Base-by-base conservation (phyloP, 106 monocot species). In the Phalaenopsis equestris region DNA sequence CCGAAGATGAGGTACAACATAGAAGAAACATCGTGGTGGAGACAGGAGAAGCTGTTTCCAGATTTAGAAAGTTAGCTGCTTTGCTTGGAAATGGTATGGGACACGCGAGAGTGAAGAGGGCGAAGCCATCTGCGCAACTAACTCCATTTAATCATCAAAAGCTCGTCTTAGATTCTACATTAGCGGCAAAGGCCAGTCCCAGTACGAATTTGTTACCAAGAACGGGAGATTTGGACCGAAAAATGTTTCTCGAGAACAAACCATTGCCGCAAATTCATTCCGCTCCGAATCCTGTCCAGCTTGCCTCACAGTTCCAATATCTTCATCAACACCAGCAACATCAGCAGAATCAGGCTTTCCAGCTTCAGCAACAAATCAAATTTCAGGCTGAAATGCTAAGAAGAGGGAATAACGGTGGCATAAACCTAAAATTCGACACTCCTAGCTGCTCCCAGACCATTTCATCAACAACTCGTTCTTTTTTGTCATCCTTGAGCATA, bases 401-500 rank as follows among this genome's bases (percentile, higher is more conserved):
- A 75, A 88, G 82, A 84, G 76, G 76, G 23, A 88, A 79, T 79
- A 89, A 39, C n/a, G 88, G 90, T 64, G 84, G 92, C 41, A 88
- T 97, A 19, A 94, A 93, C 75, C 87, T 99, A 43, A 96, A 89
- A 56, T 91, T 93, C 55, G 91, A 93, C 18, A 86, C 39, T 49
- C 86, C 93, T 1, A 90, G 89, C 36, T 95, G 92, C 79, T 87
- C 95, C 5, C 87, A 88, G 7, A 87, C 90, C 10, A 84, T 83
- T 73, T 95, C 95, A 16, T 93, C 90, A 3, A 84, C 89, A 11
- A 84, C 89, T 4, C 86, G 91, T 46, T 96, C 95, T 1, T 93
- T 96, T 67, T 21, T 93, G 39, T 96, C 95, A 18, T 93, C 95
- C 3, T 76, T 96, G 24, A 96, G 95, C 77, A 87, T 96, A 84